Base-by-base conservation (phyloP, 1,284 basidiomycete genomes). In the Vanrija pseudolonga region DNA sequence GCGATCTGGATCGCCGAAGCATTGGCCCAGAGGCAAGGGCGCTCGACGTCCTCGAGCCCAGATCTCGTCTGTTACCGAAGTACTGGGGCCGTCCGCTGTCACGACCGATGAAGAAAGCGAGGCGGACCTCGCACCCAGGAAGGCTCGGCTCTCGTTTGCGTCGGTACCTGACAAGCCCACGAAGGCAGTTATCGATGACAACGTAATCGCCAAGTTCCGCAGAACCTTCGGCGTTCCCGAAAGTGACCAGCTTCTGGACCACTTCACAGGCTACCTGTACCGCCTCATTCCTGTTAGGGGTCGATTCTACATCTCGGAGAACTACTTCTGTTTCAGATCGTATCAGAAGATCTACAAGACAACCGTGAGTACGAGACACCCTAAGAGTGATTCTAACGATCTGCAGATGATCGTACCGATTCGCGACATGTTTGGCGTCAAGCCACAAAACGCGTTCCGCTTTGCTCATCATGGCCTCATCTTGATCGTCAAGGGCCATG, bases 381-480 rank as follows among this genome's bases (percentile, higher is more conserved):
- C 15, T 32, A 19, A 28, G 19, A 14, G 3, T 2, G 8, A 14
- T 8, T 3, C 4, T 15, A 18, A 19, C 55, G 22, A 51, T 32
- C n/a, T 15, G 32, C 67, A 96, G 89, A 97, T 98, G 94, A 85
- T 95, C 32, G 80, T 98, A 18, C 95, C 95, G 6, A 84, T 96
- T 51, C 83, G 84, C 48, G 94, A 98, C 70, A 83, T 98, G 45
- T 80, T 96, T 36, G 83, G 89, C 11, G 82, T 85, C 8, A 89
- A 96, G 72, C 87, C 84, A 67, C 86, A 89, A 17, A 90, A 87
- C 69, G 90, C 91, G 0, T 90, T 90, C 67, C 84, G 89, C 14
- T 90, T 93, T 68, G 90, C 88, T 3, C 90, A 91, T 65, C 84
- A 89, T 62, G 95, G 92, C 7, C 82, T 98, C 19, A 85, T 90